Base-by-base conservation (phyloP, 805 yeast species). In the Martiniozyma abietophila region DNA sequence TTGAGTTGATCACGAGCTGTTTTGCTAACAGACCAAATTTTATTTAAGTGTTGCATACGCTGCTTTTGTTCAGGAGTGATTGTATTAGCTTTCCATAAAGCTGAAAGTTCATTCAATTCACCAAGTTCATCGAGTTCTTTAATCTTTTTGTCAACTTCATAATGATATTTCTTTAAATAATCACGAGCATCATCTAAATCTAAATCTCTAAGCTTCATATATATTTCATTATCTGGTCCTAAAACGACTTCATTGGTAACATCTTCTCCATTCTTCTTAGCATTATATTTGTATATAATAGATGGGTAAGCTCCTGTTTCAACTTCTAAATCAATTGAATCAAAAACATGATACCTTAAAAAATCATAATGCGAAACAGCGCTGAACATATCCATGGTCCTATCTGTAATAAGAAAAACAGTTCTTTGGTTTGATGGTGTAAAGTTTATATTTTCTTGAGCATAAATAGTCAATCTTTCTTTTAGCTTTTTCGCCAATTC, bases 261-360 rank as follows among this genome's bases (percentile, higher is more conserved):
- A 14, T 54, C 55, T 29, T 47, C 46, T 19, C 56, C 56, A 1
- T 56, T 50, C 29, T 45, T 39, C 2, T 32, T 34, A 20, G 50
- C 48, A 16, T 42, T 34, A 29, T 54, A 54, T 15, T 46, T 46
- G 33, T 53, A 54, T 6, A 43, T 45, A 30, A 39, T 50, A 5
- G 43, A 43, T 23, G 51, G 49, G 15, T 50, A 48, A 1, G 53
- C 52, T 17, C 53, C 42, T 27, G 41, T 34, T 18, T 46, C 46
- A 14, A 43, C 42, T 27, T 47, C 46, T 29, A 54, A 45, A 12
- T 46, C 45, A 45, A 55, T 44, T 18, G 80, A 58, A 54, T 89
- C 98, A 61, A 80, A 79, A 14, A 88, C 80, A 82, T 88, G 77
- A 4, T 96, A 88, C 58, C 89, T 94, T 56, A 88, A 92, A 17